Base-by-base conservation (phyloP, 176 grass and related monocot species). In the Puccinellia tenuiflora region DNA sequence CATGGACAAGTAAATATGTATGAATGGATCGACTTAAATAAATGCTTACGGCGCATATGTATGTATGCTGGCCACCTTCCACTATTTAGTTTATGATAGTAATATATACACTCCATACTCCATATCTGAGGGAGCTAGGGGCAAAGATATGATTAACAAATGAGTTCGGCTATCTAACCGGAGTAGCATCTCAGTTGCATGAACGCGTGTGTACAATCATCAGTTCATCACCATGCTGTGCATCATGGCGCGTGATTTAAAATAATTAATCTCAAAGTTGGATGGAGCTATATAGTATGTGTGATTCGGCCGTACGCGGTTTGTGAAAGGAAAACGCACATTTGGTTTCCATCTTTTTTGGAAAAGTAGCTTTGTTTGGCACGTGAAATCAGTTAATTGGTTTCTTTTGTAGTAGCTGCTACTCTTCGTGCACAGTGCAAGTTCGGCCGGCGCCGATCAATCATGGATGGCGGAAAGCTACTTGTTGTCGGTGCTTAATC, bases 111-210 rank as follows among this genome's bases (percentile, higher is more conserved):
- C 59, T 7, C 59, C 59, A 62, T 62, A 73, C 26, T 25, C 47
- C 47, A 73, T 73, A 47, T 47, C 24, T 73, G 68, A 70, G 11
- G 37, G 40, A 62, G n/a, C n/a, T n/a, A n/a, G 26, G 26, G 14
- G 13, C 14, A 62, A 62, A 50, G 42, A 50, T 73, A 50, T 50
- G 26, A 73, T 73, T 50, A 73, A 50, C 25, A 73, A 73, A 29
- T 73, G 69, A 73, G 69, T 73, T 73, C 69, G 69, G 42, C 69
- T 18, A 73, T 73, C 69, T 72, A 72, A 46, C 68, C 24, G 39
- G 68, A 72, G 68, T 45, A 72, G 68, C 26, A 45, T 72, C 40
- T 17, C 40, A 14, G 8, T 18, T 14, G 68, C 68, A 72, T 21
- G 68, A 7, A 34, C 4, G 33, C 33, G 33, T 34, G 33, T 73